phyloP scores from a whole-genome alignment of 2,329 filamentous ascomycete species.

The Xylaria sp. region DNA sequence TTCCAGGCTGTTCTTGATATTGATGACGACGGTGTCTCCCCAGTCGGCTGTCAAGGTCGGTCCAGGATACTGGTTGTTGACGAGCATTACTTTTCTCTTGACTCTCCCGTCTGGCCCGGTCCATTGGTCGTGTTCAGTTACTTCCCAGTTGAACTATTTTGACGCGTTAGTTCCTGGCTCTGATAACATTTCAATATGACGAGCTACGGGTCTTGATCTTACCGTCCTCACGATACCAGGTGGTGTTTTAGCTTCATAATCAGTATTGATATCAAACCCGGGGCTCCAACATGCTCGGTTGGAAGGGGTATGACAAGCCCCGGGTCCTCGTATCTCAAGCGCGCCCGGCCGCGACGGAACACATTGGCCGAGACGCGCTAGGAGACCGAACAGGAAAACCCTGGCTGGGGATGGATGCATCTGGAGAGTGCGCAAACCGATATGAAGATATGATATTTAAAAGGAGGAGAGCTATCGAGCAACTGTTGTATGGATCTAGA shows the following conservation, averaged over 20 bases:
- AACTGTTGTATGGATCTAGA: neutral
- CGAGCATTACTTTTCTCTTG: constrained; percentile 55
- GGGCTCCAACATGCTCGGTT: constrained; percentile 37
- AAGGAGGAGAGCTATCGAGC: neutral
- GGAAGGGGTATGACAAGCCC: constrained; percentile 28
- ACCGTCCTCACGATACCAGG: constrained; percentile 26
- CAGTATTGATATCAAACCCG: constrained; percentile 36
- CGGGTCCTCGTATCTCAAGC: constrained; percentile 19
- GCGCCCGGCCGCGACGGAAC: constrained; percentile 11
- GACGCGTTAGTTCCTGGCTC: neutral
- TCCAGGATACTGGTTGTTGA: constrained; percentile 71
- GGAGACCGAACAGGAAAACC: constrained; percentile 14
- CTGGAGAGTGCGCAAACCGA: neutral
- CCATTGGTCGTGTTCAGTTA: constrained; percentile 36
- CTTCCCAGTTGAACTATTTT: constrained; percentile 31
- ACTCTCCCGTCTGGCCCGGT: constrained; percentile 34
- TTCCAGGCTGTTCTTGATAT: constrained; percentile 72
- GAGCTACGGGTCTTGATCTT: constrained; percentile 32
- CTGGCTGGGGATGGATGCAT: constrained; percentile 19
- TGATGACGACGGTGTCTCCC: constrained; percentile 68
- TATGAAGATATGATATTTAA: neutral
- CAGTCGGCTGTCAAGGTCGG: constrained; percentile 69
- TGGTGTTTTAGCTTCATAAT: constrained; percentile 35
- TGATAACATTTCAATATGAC: constrained; percentile 42
- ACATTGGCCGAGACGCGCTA: constrained; percentile 17